Percentiles rank a stretch among this genome's conserved stretches.
Evolutionary conservation across 2,329 filamentous ascomycete genomes (phyloP).

Genomic region (Pseudogymnoascus sp.): DNA sequence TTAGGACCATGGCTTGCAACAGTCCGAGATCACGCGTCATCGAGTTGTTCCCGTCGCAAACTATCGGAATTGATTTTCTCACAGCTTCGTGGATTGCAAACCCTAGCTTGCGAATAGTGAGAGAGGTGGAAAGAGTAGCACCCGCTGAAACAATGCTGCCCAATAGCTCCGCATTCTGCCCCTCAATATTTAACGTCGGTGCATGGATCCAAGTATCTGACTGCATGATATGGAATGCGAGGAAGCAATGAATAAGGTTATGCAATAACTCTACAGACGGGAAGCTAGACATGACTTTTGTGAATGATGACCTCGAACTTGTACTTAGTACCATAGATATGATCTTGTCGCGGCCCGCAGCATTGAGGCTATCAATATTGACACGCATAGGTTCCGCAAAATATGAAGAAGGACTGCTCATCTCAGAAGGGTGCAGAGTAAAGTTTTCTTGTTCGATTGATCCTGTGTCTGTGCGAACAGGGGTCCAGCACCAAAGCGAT

Average conservation of each 20-base stretch:
- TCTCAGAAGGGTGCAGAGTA: not conserved
- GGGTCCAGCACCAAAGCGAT: not conserved
- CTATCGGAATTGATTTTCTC: constrained; percentile 11
- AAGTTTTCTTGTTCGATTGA: not conserved
- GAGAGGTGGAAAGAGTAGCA: constrained; percentile 12
- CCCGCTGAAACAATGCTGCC: constrained; percentile 15
- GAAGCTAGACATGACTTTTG: constrained; percentile 14
- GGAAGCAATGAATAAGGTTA: constrained; percentile 16
- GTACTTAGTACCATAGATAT: constrained; percentile 17
- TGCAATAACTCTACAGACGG: constrained; percentile 17
- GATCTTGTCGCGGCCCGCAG: constrained; percentile 13
- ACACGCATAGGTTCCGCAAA: not conserved
- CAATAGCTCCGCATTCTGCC: constrained; percentile 10
- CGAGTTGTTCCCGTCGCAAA: constrained; percentile 40
- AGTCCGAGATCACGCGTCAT: constrained; percentile 42
- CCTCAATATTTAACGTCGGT: constrained; percentile 11
- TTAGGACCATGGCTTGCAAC: constrained; percentile 41
- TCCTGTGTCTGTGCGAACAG: not conserved
- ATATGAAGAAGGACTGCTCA: not conserved
- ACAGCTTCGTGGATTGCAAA: constrained; percentile 21
- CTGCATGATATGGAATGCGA: constrained; percentile 8
- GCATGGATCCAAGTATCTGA: constrained; percentile 18
- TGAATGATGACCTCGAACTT: not conserved
- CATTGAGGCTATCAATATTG: not conserved
- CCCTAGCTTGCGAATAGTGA: constrained; percentile 17